phyloP scores from a whole-genome alignment of 805 yeast species.

The Schwanniomyces sp. region DNA sequence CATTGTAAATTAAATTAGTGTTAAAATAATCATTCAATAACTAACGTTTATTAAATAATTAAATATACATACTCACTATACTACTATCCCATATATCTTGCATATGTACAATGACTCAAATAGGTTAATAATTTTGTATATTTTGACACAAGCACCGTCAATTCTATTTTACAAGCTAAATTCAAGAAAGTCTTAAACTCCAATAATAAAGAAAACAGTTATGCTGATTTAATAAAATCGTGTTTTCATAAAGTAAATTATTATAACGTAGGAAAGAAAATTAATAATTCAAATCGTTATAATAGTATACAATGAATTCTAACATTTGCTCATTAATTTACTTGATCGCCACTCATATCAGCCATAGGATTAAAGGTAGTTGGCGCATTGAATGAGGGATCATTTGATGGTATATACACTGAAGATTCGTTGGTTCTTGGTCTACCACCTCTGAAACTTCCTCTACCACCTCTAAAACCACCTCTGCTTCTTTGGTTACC shows the following conservation, averaged over 20 bases:
- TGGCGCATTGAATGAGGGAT: conserved; percentile 15
- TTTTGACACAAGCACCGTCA: too few relatives aligned
- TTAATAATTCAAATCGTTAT: background rate
- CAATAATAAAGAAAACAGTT: background rate
- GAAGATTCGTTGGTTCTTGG: conserved; percentile 12
- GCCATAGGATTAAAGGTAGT: conserved; percentile 15
- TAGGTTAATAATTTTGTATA: too few relatives aligned
- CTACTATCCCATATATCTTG: too few relatives aligned
- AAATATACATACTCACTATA: too few relatives aligned
- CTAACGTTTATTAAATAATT: too few relatives aligned
- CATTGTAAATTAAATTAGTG: too few relatives aligned
- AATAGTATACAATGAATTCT: background rate
- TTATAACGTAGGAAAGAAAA: too few relatives aligned
- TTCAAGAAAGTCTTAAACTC: background rate
- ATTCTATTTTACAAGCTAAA: background rate
- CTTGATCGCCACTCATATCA: conserved; percentile 5
- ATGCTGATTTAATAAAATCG: background rate
- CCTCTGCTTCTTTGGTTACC: conserved; percentile 42
- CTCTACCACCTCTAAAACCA: conserved; percentile 25
- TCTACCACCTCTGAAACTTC: conserved; percentile 14
- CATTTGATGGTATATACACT: conserved; percentile 22
- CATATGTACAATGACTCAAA: too few relatives aligned
- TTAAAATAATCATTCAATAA: too few relatives aligned
- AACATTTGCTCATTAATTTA: background rate
- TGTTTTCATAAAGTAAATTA: too few relatives aligned